Base-by-base conservation (phyloP, 768 basidiomycete species). In the Butyriboletus loyo region DNA sequence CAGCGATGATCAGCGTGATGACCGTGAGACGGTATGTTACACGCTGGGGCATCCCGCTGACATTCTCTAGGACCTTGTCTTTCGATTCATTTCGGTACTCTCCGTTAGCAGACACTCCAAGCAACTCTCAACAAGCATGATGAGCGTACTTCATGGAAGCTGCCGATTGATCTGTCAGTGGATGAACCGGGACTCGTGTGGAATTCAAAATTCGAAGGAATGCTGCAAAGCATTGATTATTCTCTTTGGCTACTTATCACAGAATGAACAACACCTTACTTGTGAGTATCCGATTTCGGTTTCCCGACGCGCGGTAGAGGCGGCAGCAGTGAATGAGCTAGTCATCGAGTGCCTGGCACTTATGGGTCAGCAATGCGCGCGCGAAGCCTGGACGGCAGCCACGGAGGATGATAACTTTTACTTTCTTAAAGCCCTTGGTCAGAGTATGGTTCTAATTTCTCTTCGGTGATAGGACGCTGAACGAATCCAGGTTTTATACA, bases 191-290 rank as follows among this genome's bases (percentile, higher is more conserved):
- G 52, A 70, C 34, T 43, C 47, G 7, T 61, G 57, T 36, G 65
- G 67, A 40, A 60, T 69, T 41, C 69, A 41, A 46, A 52, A 48
- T 42, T 69, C 69, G 17, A 50, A 28, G 22, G 67, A 69, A 40
- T 71, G 65, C 47, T 67, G 69, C 43, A 67, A 60, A 49, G 54
- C 51, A n/a, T 50, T 69, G 46, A 56, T 67, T 1, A 41, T 60
- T 44, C 67, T 69, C 27, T 67, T 67, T 30, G 59, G 60, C 9
- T 50, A 54, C 46, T 21, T 58, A 27, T 66, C 59, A 22, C 59
- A 49, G 43, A 47, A 53, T n/a, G 69, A 60, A 27, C 57, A 59
- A 34, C 17, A 53, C 51, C 21, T 49, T 39, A 34, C 32, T 54
- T 34, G 68, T 58, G 40, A 58, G 69, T 58, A 11, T 19, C 14